Evolutionary conservation across 2,329 filamentous ascomycete genomes (phyloP), one percentile per base, ranked within the genome.

Genomic region (Talaromyces albobiverticillius): DNA sequence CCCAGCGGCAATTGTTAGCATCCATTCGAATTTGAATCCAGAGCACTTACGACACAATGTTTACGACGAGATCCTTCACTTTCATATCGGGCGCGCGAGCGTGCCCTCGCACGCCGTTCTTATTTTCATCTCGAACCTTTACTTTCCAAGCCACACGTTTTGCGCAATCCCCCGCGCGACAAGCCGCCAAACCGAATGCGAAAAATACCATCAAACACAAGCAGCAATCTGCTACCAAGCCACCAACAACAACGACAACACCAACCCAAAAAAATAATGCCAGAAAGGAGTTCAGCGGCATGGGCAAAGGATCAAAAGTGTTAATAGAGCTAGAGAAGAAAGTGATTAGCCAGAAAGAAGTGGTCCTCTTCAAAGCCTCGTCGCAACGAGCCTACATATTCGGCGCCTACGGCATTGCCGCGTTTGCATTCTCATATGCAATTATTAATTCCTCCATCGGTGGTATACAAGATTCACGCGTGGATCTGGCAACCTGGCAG

Each of bases 281-380:
- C 13, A n/a, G 36, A 13, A 32, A 34, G 29, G 43, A 61, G 22
- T 51, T 65, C 20, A 64, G 60, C 29, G 66, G 62, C 48, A 62
- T 63, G 13, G 62, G 62, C 22, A 54, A 55, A 57, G 59, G 62
- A 31, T 58, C 71, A 54, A 64, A 77, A 73, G 62, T 76, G 71
- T 51, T 84, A 79, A 70, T 76, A 78, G 62, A 78, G 79, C 57
- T 79, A 18, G 65, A 67, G 41, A 56, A 62, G 7, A 68, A 77
- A 56, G 77, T 89, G 34, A 80, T 82, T 13, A 73, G 75, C 55
- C 81, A 82, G 58, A 64, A 76, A n/a, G 71, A 76, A 1, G 83
- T 86, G 7, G 69, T 81, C 3, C 75, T 90, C 41, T 90, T 88
- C 73, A 77, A 85, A 62, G 80, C 81, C 1, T 83, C 83, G 13